These are phyloP conservation scores for Mycena rosella DNA, from an alignment of 768 basidiomycete species.

Conservation along the genomic window DNA sequence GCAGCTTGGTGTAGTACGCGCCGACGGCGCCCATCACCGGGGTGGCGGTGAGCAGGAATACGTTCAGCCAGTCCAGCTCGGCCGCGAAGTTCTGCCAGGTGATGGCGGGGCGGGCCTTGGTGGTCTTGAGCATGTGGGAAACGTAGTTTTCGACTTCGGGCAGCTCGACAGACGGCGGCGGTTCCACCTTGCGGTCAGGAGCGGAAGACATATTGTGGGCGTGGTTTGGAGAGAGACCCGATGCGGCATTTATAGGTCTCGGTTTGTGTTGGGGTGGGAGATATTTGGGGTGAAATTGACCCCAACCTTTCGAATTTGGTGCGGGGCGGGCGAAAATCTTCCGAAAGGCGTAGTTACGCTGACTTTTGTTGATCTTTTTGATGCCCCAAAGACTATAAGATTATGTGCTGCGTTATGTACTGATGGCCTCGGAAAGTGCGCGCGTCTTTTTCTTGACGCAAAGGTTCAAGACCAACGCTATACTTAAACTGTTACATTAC, in stretches of 20 bases:
- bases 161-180: conserved; percentile 57
- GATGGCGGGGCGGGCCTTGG: conserved; percentile 77
- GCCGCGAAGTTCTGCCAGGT: conserved; percentile 66
- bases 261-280: neutral
- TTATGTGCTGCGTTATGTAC: too few relatives aligned
- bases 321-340: too few relatives aligned
- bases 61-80: conserved; percentile 84
- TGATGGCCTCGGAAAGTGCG: too few relatives aligned
- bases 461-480: too few relatives aligned
- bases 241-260: neutral
- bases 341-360: too few relatives aligned
- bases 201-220: neutral
- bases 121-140: conserved; percentile 75
- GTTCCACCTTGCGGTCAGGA: neutral
- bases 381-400: too few relatives aligned
- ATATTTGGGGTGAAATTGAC: too few relatives aligned
- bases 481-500: too few relatives aligned
- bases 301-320: too few relatives aligned
- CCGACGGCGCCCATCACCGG: conserved; percentile 84
- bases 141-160: conserved; percentile 82
- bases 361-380: too few relatives aligned
- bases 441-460: too few relatives aligned
- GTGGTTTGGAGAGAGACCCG: neutral
- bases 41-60: conserved; percentile 77
- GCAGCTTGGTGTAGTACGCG: conserved; percentile 70